These are phyloP conservation scores for Diaporthe destruens DNA, from an alignment of 2,329 filamentous ascomycete genomes.

Conservation along the genomic window DNA sequence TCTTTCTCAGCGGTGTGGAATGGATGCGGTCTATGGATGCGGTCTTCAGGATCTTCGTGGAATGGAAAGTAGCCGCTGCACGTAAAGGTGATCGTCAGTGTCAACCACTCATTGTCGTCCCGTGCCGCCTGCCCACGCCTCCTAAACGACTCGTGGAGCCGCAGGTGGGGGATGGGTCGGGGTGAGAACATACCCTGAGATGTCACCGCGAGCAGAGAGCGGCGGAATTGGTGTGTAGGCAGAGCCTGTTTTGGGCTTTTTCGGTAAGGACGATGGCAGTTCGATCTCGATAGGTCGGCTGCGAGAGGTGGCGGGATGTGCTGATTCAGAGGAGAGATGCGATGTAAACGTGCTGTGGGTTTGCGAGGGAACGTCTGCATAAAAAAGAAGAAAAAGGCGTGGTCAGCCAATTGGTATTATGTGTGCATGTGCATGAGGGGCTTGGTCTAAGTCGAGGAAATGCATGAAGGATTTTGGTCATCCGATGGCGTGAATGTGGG, in stretches of 20 bases:
- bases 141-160: conserved; percentile 14
- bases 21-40: conserved; percentile 64
- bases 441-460: background rate
- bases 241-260: conserved; percentile 55
- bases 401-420: conserved; percentile 28
- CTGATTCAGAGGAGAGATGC: conserved; percentile 44
- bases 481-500: conserved; percentile 30
- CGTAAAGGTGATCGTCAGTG: conserved; percentile 34
- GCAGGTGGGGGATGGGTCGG: conserved; percentile 28
- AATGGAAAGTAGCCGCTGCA: conserved; percentile 71
- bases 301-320: conserved; percentile 36
- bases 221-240: conserved; percentile 61
- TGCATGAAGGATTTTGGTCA: conserved; percentile 36
- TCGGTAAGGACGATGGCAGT: conserved; percentile 53
- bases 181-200: conserved; percentile 64
- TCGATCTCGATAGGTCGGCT: conserved; percentile 68
- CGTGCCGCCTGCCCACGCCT: conserved; percentile 29
- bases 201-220: conserved; percentile 69
- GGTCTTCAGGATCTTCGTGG: conserved; percentile 66
- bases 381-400: conserved; percentile 14
- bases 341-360: conserved; percentile 38
- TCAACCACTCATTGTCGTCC: conserved; percentile 38
- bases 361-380: conserved; percentile 5
- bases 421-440: conserved; percentile 16
- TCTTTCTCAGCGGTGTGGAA: conserved; percentile 55